These are phyloP conservation scores for Termitomyces sp. DNA, from an alignment of 768 basidiomycete genomes.

Conservation along the genomic window DNA sequence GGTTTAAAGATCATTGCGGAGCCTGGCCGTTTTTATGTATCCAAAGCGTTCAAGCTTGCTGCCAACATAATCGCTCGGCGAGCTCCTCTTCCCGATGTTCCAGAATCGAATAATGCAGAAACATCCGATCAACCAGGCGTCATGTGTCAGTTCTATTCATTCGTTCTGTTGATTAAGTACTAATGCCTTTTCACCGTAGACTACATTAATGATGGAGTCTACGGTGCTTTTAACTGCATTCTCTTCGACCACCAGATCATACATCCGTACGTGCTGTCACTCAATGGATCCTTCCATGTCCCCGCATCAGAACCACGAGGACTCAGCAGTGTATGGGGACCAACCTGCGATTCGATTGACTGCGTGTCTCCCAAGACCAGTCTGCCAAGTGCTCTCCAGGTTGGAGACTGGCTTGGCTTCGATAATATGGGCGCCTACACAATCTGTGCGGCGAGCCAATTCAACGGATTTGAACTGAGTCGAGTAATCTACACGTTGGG, in stretches of 20 bases:
- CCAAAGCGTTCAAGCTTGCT: conserved; percentile 87
- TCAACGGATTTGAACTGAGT: conserved; percentile 86
- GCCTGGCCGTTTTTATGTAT: conserved; percentile 92
- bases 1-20: conserved; percentile 87
- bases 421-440: conserved; percentile 99
- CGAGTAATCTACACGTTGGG: conserved; percentile 77
- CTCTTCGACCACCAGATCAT: conserved; percentile 94
- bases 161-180: neutral
- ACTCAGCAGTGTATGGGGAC: conserved; percentile 87
- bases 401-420: conserved; percentile 99
- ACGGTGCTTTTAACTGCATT: conserved; percentile 95
- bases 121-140: conserved; percentile 42
- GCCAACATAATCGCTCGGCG: conserved; percentile 91
- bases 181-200: conserved; percentile 41
- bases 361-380: conserved; percentile 65
- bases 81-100: conserved; percentile 38
- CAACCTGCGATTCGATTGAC: conserved; percentile 98
- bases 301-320: conserved; percentile 36
- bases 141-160: conserved; percentile 74
- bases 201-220: conserved; percentile 99
- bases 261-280: conserved; percentile 76
- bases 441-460: conserved; percentile 93
- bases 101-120: conserved; percentile 21
- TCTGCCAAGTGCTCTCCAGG: conserved; percentile 65
- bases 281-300: conserved; percentile 62